Conservation (phyloP, 164 flowering plant species). For the Macadamia integrifolia region DNA sequence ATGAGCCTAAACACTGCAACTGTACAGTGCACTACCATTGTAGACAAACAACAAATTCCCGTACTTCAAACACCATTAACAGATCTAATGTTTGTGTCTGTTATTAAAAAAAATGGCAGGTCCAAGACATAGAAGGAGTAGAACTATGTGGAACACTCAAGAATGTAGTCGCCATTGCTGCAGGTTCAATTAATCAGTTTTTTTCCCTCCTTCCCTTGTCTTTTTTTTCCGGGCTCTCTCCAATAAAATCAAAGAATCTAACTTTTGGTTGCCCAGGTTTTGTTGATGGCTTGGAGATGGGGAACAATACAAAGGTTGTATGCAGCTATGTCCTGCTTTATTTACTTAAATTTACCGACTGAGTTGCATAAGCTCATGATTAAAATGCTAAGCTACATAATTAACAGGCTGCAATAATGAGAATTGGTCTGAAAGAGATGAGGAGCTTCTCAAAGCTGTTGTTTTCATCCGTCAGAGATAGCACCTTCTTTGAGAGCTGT, state of each 20-base stretch:
- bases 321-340: not conserved
- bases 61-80: too few species aligned
- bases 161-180: constrained; percentile 92
- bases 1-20: too few species aligned
- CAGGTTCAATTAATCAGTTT: constrained; percentile 46
- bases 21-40: too few species aligned
- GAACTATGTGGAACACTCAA: constrained; percentile 95
- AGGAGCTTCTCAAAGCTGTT: constrained; percentile 80
- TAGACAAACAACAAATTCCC: too few species aligned
- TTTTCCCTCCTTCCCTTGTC: not conserved
- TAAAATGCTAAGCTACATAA: not conserved
- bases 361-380: not conserved
- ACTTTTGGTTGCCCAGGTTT: constrained; percentile 45
- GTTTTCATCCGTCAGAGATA: constrained; percentile 78
- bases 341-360: not conserved
- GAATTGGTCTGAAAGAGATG: constrained; percentile 95
- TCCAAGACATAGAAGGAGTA: constrained; percentile 91
- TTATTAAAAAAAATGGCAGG: constrained; percentile 32
- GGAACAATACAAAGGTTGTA: constrained; percentile 86
- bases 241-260: not conserved
- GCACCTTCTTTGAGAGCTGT: constrained; percentile 96
- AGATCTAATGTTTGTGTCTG: not conserved
- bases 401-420: constrained; percentile 89
- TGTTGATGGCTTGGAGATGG: constrained; percentile 96
- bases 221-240: not conserved